Base-by-base conservation (phyloP, 2,329 filamentous ascomycete genomes). In the Aspergillus sp. region DNA sequence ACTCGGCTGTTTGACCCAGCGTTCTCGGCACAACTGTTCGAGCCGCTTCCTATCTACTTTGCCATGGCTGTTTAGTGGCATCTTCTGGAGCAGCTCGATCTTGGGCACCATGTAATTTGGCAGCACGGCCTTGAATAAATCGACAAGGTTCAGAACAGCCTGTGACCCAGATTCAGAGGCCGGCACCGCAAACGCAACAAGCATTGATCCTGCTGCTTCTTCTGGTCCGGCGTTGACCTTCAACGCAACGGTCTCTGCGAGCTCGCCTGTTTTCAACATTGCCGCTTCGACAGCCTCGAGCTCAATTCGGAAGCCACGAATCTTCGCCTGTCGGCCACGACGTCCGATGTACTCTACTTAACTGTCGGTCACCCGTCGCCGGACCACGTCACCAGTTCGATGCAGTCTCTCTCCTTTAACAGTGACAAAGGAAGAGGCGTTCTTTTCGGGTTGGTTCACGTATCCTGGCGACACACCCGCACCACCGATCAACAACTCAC, bases 271-370 rank as follows among this genome's bases (percentile, higher is more conserved):
- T 10, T 49, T 35, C 33, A 52, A 26, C 41, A 58, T 43, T 62
- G 89, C 82, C 35, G 74, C 82, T 63, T 94, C 88, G 53, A 95
- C 91, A 51, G 94, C 89, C 49, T 82, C 83, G 39, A 95, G 80
- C 69, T 95, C 90, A 54, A 95, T 89, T 43, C 89, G 78, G 73
- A 94, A 94, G 1, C 89, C 88, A 41, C 89, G 82, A 52, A 94
- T 87, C 73, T 95, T 95, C 71, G 94, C 85, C 63, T 94, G 88
- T 51, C 82, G 76, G 58, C 94, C 88, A 26, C 79, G 80, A 43
- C 89, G 77, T 7, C 89, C 89, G 4, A 84, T 80, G 58, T 79
- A 84, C 54, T 83, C 81, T 4, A 86, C 81, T 51, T 82, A 80
- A 10, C 84, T 86, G 4, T 73, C 69, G 41, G 29, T 12, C 40